Evolutionary conservation across 192 early-diverging fungal genomes (phyloP).

Genomic region (Linnemannia hyalina): DNA sequence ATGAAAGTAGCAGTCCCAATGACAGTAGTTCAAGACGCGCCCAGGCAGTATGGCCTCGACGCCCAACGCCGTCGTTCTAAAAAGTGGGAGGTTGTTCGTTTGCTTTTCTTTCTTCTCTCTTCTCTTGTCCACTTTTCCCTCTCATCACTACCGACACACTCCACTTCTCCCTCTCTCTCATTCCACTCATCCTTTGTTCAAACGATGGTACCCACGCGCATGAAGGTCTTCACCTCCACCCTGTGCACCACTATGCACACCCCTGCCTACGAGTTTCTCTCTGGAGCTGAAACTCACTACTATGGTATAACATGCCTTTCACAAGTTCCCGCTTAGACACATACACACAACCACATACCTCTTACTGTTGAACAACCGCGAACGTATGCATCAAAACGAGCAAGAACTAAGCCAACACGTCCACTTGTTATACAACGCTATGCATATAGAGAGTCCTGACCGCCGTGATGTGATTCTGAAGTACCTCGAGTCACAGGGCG

Average conservation of each 20-base stretch:
- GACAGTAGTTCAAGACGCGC: too few relatives aligned
- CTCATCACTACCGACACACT: background rate
- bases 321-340: background rate
- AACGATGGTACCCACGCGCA: conserved; percentile 22
- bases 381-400: too few relatives aligned
- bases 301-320: conserved; percentile 25
- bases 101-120: background rate
- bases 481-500: conserved; percentile 25
- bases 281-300: conserved; percentile 38
- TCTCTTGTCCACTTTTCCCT: background rate
- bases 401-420: too few relatives aligned
- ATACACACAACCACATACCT: background rate
- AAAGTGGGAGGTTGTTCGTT: background rate
- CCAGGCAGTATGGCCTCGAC: background rate
- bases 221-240: conserved; percentile 52
- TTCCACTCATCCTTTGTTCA: background rate
- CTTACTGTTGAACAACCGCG: background rate
- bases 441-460: conserved; percentile 36
- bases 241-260: conserved; percentile 52
- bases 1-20: background rate
- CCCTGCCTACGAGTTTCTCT: conserved; percentile 41
- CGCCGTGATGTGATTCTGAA: conserved; percentile 35
- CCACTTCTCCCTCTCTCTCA: background rate
- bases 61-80: background rate
- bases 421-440: background rate